Evolutionary conservation across 2,329 filamentous ascomycete genomes (phyloP).

Genomic region (Xylaria sp.): DNA sequence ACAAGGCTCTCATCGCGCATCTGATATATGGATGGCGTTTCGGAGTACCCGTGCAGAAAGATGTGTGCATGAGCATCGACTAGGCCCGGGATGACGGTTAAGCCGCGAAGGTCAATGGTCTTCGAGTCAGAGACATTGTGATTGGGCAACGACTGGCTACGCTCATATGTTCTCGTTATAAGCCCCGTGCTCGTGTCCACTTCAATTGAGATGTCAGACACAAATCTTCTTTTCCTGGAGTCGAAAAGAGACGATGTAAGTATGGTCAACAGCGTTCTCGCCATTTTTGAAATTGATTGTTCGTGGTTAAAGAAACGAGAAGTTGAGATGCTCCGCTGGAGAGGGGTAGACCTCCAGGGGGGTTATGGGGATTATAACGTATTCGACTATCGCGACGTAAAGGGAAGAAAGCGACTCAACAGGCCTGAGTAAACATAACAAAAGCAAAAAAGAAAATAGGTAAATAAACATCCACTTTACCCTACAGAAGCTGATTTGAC

Average conservation of each 20-base stretch:
- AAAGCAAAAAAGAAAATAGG: neutral
- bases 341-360: neutral
- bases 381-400: neutral
- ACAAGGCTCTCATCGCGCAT: conserved; percentile 69
- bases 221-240: conserved; percentile 43
- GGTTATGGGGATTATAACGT: no score
- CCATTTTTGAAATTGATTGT: conserved; percentile 4
- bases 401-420: neutral
- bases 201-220: conserved; percentile 39
- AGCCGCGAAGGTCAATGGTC: conserved; percentile 64
- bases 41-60: conserved; percentile 63
- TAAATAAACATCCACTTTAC: neutral
- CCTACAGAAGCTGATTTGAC: neutral
- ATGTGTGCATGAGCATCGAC: conserved; percentile 68
- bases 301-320: neutral
- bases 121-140: conserved; percentile 28
- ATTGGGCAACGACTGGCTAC: conserved; percentile 25
- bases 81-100: conserved; percentile 62
- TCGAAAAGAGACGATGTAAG: conserved; percentile 47
- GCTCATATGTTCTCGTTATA: conserved; percentile 40
- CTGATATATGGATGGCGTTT: conserved; percentile 53
- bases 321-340: neutral
- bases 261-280: conserved; percentile 34
- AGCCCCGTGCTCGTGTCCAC: conserved; percentile 43
- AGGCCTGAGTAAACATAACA: neutral